Conservation (phyloP, 176 grass and related monocot species). For the Oropetium thomaeum region DNA sequence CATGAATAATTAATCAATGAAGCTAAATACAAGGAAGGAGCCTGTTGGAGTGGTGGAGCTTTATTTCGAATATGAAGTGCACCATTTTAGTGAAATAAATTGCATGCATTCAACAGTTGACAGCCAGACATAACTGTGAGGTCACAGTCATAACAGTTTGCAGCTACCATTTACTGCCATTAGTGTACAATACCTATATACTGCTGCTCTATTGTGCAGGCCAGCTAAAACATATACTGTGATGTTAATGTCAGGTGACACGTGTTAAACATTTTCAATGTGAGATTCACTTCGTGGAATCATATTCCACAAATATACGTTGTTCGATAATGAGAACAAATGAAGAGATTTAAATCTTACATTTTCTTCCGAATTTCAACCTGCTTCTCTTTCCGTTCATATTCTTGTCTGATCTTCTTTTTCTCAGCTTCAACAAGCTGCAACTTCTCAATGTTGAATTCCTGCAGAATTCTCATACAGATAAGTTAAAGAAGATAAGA, state of each 20-base stretch:
- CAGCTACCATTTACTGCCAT: not conserved
- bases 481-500: not conserved
- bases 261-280: not conserved
- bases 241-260: not conserved
- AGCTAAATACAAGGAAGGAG: not conserved
- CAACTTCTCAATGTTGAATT: constrained; percentile 98
- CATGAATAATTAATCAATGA: not conserved
- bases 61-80: not conserved
- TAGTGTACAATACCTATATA: not conserved
- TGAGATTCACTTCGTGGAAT: not conserved
- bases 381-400: constrained; percentile 97
- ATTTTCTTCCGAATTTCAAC: constrained; percentile 98
- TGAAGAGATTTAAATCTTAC: constrained; percentile 45
- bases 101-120: not conserved
- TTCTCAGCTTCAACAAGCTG: constrained; percentile 99
- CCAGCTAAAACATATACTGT: constrained; percentile 7
- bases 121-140: not conserved
- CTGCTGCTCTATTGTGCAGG: not conserved
- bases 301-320: not conserved
- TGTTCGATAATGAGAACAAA: not conserved
- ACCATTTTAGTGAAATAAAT: not conserved
- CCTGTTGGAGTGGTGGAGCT: not conserved
- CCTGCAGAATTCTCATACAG: constrained; percentile 43
- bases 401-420: constrained; percentile 97
- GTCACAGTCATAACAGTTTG: not conserved